Evolutionary conservation across 306 rosid genomes (phyloP), one percentile per base, ranked within the genome.

Genomic region (Cicer chorassanicum): DNA sequence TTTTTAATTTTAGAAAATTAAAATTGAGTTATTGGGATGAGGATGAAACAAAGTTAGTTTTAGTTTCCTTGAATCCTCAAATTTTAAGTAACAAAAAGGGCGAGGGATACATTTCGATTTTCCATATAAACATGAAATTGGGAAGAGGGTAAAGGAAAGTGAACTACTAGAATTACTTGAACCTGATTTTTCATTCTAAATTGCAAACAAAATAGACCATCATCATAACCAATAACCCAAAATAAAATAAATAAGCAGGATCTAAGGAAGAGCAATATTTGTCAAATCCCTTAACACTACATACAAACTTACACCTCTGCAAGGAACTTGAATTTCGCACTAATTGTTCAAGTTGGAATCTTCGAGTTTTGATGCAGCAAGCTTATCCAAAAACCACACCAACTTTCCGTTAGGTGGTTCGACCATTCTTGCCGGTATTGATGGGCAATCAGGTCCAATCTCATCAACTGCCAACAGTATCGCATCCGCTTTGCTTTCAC

Each of bases 311-410:
- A 82, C 87, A 83, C 57, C 72, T 79, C 11, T 24, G 43, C 81
- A 71, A 16, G 70, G 62, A 72, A 38, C 75, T 74, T 21, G 59
- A 82, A 29, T 29, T 29, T 29, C 55, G 80, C 71, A 78, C 90
- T 89, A 88, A 44, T 82, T 82, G 24, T 84, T 84, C 79, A 84
- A 84, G 74, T 85, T 79, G 78, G 77, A 83, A 49, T 82, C 79
- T 36, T 87, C 85, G 48, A 95, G 97, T 82, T 95, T 90, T 43
- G 89, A 88, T 77, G 99, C 96, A 56, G 99, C 96, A 29, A 74
- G 81, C 64, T 80, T 89, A 72, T 95, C 99, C 91, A 95, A 83
- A 87, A 95, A 95, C 99, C 99, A 95, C 59, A 78, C 90, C 83
- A 92, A 65, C 84, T 89, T 95, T 70, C 99, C 97, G 29, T 24